phyloP scores from a whole-genome alignment of 164 flowering plant species.

The Hamamelis virginiana region DNA sequence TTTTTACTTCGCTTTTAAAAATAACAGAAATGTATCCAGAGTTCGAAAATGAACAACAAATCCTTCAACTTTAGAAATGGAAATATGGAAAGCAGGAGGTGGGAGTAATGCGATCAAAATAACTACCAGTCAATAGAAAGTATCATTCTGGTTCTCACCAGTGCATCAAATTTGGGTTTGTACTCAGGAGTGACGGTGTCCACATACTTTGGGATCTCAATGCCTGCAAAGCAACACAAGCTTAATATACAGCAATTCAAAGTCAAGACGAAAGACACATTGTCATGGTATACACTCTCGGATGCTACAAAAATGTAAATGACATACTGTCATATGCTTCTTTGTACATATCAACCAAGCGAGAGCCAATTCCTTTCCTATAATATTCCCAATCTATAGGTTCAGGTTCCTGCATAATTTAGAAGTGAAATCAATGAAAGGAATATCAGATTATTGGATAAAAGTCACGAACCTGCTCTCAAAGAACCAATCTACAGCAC shows the following conservation, averaged over 20 bases:
- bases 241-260: background rate
- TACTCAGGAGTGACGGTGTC: constrained; percentile 91
- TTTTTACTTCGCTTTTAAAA: too few species aligned
- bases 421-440: background rate
- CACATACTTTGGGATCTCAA: constrained; percentile 77
- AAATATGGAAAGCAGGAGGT: too few species aligned
- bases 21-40: too few species aligned
- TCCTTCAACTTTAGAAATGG: too few species aligned
- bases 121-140: too few species aligned
- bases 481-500: background rate
- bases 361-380: constrained; percentile 88
- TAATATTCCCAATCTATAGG: constrained; percentile 97
- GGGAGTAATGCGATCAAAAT: too few species aligned
- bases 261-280: background rate
- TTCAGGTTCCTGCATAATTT: constrained; percentile 77
- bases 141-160: constrained; percentile 48
- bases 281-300: background rate
- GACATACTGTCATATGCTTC: constrained; percentile 87
- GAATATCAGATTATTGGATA: background rate
- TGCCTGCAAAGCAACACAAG: constrained; percentile 42
- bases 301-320: background rate
- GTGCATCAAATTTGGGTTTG: constrained; percentile 79
- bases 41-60: too few species aligned
- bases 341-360: constrained; percentile 94
- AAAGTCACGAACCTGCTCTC: background rate